Base-by-base conservation (phyloP, 305 asterid species). In the Petunia hybrid region DNA sequence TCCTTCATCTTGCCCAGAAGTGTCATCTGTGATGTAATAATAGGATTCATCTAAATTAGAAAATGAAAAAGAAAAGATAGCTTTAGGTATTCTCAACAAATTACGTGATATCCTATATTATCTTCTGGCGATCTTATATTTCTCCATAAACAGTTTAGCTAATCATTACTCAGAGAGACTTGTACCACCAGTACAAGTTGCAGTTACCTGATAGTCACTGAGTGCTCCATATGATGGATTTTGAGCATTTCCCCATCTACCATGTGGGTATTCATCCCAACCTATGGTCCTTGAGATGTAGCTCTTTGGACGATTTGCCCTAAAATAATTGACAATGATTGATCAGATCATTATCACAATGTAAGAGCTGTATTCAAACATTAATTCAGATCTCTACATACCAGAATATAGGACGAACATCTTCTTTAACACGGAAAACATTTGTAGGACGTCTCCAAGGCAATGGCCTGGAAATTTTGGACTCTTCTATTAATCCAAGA, bases 291-390 rank as follows among this genome's bases (percentile, higher is more conserved):
- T 91, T 61, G 97, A 88, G 84, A 96, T 94, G 87, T 96, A 96
- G 90, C 99, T 96, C 85, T 96, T 96, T 46, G 99, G 99, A 87
- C 99, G 98, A 87, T 96, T 96, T 41, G 99, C 99, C 99, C 99
- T 96, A 68, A 71, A 46, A 85, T 38, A 35, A 70, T 77, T 70
- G 66, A 55, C 62, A 16, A 53, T 67, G 12, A 86, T 36, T 73
- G 59, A 86, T 81, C 48, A 86, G 80, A 67, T 51, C 2, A 69
- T 43, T 57, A 69, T 69, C 76, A 16, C 40, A 45, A 43, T 8
- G 45, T 45, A 45, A 45, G 6, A 69, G 76, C 10, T 8, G 76
- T 22, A 22, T 22, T 22, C 31, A 22, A 22, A 38, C 63, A 53
- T 53, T 7, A 35, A 14, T 36, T 38, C 53, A 36, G 13, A 53